Evolutionary conservation across 306 rosid species (phyloP).

Genomic region (Erythrophleum fordii): DNA sequence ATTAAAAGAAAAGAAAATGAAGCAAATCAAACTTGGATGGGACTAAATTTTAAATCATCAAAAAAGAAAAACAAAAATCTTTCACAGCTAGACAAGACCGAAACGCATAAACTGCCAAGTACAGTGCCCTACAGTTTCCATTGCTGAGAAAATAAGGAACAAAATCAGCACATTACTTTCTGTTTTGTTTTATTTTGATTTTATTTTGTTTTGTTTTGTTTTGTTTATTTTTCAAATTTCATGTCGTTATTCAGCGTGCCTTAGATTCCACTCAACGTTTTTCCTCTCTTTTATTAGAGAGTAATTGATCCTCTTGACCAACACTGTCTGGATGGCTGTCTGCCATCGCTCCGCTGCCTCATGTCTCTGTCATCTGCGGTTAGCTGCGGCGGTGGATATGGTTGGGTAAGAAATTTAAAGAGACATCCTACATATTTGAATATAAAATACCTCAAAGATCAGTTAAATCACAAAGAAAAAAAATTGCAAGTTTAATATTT

Average conservation of each 20-base stretch:
- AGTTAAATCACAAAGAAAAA: too few species aligned
- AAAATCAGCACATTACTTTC: neutral
- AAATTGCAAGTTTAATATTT: too few species aligned
- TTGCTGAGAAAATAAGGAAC: neutral
- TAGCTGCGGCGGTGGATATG: too few species aligned
- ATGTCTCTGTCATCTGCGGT: too few species aligned
- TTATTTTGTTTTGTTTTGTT: too few species aligned
- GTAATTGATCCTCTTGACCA: neutral
- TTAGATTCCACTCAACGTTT: slow-evolving; percentile 44
- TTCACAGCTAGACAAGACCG: neutral
- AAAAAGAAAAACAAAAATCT: neutral
- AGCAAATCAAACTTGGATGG: neutral
- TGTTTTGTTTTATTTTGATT: neutral
- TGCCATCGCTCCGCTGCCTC: too few species aligned
- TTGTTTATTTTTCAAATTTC: neutral
- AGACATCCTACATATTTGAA: too few species aligned
- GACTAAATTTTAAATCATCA: neutral
- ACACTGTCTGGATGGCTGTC: too few species aligned
- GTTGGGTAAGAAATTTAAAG: too few species aligned
- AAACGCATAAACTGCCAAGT: neutral
- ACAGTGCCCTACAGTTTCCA: neutral
- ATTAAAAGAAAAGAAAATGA: too few species aligned
- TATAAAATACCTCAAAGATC: too few species aligned
- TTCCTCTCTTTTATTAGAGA: neutral
- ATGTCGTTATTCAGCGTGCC: slow-evolving; percentile 33